Evolutionary conservation across 2,329 filamentous ascomycete genomes (phyloP).

Genomic region (Neobulgaria alba): DNA sequence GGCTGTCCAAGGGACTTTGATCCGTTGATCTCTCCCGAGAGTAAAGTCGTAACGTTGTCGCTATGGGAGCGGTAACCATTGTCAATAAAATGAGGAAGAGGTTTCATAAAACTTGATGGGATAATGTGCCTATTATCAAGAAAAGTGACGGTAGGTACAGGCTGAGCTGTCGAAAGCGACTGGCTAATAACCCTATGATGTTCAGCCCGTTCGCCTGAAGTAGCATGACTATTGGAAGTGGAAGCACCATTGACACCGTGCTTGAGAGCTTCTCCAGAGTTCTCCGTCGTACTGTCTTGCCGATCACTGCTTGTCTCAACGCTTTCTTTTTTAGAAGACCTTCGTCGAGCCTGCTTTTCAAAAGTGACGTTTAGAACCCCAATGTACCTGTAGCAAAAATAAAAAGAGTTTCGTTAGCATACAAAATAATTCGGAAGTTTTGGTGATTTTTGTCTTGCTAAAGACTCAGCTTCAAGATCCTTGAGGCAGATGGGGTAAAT

Average conservation of each 20-base stretch:
- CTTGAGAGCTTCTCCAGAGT: background rate
- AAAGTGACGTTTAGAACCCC: constrained; percentile 95
- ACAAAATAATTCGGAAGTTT: background rate
- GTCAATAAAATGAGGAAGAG: constrained; percentile 40
- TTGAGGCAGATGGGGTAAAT: constrained; percentile 22
- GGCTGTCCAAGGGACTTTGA: background rate
- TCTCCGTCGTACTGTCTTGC: background rate
- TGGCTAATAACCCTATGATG: constrained; percentile 54
- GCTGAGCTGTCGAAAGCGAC: constrained; percentile 54
- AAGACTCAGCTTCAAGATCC: constrained; percentile 22
- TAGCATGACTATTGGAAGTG: constrained; percentile 20
- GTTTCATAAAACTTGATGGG: constrained; percentile 67
- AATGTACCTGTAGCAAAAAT: constrained; percentile 64
- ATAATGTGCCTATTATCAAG: constrained; percentile 93
- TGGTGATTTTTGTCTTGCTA: constrained; percentile 13
- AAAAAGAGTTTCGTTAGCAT: constrained; percentile 18
- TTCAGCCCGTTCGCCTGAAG: constrained; percentile 21
- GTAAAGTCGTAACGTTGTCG: constrained; percentile 10
- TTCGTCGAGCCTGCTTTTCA: constrained; percentile 68
- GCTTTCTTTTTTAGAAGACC: constrained; percentile 44
- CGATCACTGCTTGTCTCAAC: background rate
- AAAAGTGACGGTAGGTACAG: constrained; percentile 83
- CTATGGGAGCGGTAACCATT: constrained; percentile 18
- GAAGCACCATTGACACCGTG: constrained; percentile 4
- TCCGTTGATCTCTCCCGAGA: background rate